Base-by-base conservation (phyloP, 2,329 filamentous ascomycete genomes). In the Fusarium sp. region DNA sequence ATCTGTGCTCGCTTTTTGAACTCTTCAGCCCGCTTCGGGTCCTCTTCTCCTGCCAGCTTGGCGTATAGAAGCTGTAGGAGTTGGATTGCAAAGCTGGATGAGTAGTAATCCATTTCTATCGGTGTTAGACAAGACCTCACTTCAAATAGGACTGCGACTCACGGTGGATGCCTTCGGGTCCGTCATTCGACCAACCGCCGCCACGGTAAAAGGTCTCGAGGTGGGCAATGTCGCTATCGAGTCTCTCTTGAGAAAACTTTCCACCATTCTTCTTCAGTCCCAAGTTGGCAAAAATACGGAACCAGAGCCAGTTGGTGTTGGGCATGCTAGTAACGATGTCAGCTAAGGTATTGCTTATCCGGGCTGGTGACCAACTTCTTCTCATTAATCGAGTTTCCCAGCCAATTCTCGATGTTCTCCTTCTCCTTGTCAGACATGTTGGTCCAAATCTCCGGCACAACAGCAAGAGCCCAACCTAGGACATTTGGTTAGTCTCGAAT, bases 171-270 rank as follows among this genome's bases (percentile, higher is more conserved):
- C 89, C 89, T 73, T 90, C 89, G 0, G 92, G 92, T 0, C 92
- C 92, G 75, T 95, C 92, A 72, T 93, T 93, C 2, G 90, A 93
- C 92, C 92, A 95, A 1, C 92, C 91, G 49, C 88, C 89, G 6
- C 91, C 91, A n/a, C 91, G 87, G 75, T 93, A 93, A 77, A 94
- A 95, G 0, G 90, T 92, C 73, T 94, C 88, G 9, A 95, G 83
- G 71, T 93, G 91, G 72, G 90, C 86, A 75, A 95, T 92, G 76
- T 94, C 92, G 18, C 87, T 87, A 62, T 92, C 89, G 20, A 94
- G 85, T 20, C 89, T 85, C 46, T 89, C 84, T 68, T 90, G 87
- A 0, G 90, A 91, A 80, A 90, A 92, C 51, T 86, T 85, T 0
- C 89, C 91, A 1, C 90, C 90, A 71, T 93, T 92, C 71, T 90